These are phyloP conservation scores for Yarrowia bubula DNA, from an alignment of 805 yeast species.

Conservation along the genomic window DNA sequence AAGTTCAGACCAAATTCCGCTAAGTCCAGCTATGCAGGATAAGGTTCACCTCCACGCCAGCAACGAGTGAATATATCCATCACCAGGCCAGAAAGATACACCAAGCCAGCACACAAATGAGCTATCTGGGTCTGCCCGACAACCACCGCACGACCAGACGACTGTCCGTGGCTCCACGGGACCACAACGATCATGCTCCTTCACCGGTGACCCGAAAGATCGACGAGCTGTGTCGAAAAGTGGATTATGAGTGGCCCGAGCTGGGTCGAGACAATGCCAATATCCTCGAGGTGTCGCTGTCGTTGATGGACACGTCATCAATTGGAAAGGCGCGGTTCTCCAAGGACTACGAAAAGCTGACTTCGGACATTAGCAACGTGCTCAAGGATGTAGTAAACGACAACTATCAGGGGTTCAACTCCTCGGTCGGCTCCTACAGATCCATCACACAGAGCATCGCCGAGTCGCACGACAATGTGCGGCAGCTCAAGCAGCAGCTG, in stretches of 20 bases:
- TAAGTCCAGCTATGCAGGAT: slow-evolving; percentile 22
- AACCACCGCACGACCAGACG: slow-evolving; percentile 21
- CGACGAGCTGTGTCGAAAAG: slow-evolving; percentile 18
- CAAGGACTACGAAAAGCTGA: slow-evolving; percentile 62
- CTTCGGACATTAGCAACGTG: slow-evolving; percentile 53
- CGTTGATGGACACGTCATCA: slow-evolving; percentile 79
- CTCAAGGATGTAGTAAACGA: slow-evolving; percentile 70
- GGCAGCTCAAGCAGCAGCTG: slow-evolving; percentile 49
- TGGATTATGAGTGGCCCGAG: slow-evolving; percentile 45
- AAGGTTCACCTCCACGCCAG: slow-evolving; percentile 21
- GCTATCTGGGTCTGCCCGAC: slow-evolving; percentile 25
- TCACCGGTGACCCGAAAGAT: slow-evolving; percentile 20
- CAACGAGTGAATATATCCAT: slow-evolving; percentile 22
- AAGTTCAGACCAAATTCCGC: slow-evolving; percentile 1
- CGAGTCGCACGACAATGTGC: slow-evolving; percentile 61
- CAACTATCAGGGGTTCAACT: slow-evolving; percentile 77
- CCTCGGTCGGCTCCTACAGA: slow-evolving; percentile 80
- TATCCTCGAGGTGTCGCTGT: slow-evolving; percentile 81
- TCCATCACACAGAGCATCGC: slow-evolving; percentile 61
- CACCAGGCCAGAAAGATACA: background rate
- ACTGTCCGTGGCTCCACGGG: slow-evolving; percentile 23
- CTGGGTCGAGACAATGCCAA: slow-evolving; percentile 57
- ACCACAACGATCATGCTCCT: slow-evolving; percentile 11
- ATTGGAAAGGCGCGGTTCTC: slow-evolving; percentile 83
- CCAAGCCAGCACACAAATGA: slow-evolving; percentile 6